Conservation (phyloP, 164 flowering plant genomes). For the Vitis cinerea region DNA sequence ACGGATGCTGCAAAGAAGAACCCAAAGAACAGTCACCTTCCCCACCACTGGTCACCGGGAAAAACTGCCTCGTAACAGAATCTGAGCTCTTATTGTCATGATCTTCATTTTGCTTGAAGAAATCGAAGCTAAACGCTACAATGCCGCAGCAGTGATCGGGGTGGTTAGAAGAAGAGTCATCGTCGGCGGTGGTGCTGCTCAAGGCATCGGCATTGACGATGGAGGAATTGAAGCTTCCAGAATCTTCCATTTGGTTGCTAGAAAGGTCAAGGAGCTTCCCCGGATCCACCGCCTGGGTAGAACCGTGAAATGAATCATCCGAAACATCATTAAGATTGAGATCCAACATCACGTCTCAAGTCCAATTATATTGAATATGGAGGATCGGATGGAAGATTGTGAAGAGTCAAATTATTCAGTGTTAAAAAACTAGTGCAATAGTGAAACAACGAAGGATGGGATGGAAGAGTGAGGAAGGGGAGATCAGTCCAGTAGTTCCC, state of each 20-base stretch:
- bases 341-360: slow-evolving; percentile 34
- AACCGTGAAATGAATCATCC: slow-evolving; percentile 10
- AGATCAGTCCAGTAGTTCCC: no score
- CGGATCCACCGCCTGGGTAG: background rate
- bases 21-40: background rate
- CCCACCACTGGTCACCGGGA: slow-evolving; percentile 17
- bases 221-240: slow-evolving; percentile 30
- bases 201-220: slow-evolving; percentile 15
- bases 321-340: slow-evolving; percentile 30
- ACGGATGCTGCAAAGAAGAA: slow-evolving; percentile 11
- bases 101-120: slow-evolving; percentile 5
- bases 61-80: slow-evolving; percentile 12
- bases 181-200: slow-evolving; percentile 9
- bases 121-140: slow-evolving; percentile 17
- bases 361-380: background rate
- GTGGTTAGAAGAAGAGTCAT: slow-evolving; percentile 15
- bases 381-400: background rate
- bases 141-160: background rate
- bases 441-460: no score
- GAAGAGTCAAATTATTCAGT: no score
- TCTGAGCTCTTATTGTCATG: no score
- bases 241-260: slow-evolving; percentile 12
- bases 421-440: background rate
- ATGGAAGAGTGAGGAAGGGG: no score
- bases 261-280: slow-evolving; percentile 8